Evolutionary conservation across 2,329 filamentous ascomycete species (phyloP).

Genomic region (Arachnopeziza araneosa): DNA sequence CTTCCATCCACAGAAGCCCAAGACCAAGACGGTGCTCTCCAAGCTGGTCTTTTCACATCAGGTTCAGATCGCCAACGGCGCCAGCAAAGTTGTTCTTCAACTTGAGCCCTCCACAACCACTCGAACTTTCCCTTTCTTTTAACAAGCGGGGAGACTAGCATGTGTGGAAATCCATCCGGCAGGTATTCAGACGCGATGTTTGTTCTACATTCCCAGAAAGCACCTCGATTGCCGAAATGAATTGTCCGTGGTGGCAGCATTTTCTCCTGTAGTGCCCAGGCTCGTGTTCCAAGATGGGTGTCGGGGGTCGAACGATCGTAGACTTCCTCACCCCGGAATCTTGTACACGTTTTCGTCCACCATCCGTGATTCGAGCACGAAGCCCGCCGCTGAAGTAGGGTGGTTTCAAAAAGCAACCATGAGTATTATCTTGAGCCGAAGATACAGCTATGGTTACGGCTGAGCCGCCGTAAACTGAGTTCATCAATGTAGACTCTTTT

Average conservation of each 20-base stretch:
- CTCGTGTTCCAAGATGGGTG: constrained; percentile 7
- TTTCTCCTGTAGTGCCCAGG: constrained; percentile 11
- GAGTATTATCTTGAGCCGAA: constrained; percentile 6
- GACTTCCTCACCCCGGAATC: not conserved
- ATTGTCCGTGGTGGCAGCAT: constrained; percentile 10
- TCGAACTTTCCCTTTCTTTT: no score
- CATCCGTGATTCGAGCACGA: constrained; percentile 8
- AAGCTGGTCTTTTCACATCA: constrained; percentile 1
- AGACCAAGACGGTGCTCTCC: not conserved
- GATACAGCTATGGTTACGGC: constrained; percentile 13
- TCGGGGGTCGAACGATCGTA: constrained; percentile 5
- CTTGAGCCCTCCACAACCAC: constrained; percentile 9
- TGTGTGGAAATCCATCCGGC: constrained; percentile 4
- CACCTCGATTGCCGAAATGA: constrained; percentile 6
- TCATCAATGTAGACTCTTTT: constrained; percentile 15
- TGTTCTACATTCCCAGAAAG: constrained; percentile 11
- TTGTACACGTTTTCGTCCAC: constrained; percentile 5
- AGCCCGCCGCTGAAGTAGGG: constrained; percentile 6
- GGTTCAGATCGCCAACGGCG: not conserved
- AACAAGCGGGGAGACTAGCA: no score
- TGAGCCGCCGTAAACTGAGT: constrained; percentile 12
- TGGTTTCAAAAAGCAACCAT: constrained; percentile 11
- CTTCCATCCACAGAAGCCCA: no score
- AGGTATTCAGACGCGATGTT: constrained; percentile 7
- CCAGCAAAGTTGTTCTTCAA: constrained; percentile 14